Evolutionary conservation across 768 basidiomycete genomes (phyloP).

Genomic region (Amanita inopinata): DNA sequence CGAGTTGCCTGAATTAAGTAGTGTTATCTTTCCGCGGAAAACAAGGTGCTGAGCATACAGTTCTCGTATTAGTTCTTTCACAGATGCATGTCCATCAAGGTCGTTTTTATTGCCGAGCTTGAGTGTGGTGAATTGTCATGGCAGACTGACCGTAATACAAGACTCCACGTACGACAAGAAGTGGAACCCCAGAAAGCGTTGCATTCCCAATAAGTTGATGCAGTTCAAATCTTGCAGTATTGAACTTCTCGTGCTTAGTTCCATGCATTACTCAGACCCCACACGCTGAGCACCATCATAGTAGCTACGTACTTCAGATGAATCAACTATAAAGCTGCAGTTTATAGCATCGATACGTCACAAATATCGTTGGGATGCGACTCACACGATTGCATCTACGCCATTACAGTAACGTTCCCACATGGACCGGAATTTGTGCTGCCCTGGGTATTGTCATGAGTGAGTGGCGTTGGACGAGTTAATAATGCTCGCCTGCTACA

Average conservation of each 20-base stretch:
- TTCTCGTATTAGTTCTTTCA: conserved; percentile 75
- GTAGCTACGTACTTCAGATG: conserved; percentile 55
- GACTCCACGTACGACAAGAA: conserved; percentile 79
- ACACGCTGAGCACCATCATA: background rate
- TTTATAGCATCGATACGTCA: background rate
- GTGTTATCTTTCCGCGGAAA: background rate
- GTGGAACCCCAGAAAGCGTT: conserved; percentile 58
- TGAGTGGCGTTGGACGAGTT: background rate
- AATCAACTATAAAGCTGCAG: conserved; percentile 84
- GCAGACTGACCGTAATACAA: background rate
- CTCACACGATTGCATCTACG: conserved; percentile 87
- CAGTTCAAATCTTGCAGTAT: conserved; percentile 74
- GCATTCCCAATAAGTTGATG: conserved; percentile 68
- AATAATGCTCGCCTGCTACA: conserved; percentile 62
- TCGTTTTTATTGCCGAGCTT: conserved; percentile 95
- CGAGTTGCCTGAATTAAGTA: conserved; percentile 44
- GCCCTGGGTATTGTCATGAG: conserved; percentile 38
- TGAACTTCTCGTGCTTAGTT: conserved; percentile 66
- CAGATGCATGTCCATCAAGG: conserved; percentile 59
- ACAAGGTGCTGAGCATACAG: conserved; percentile 37
- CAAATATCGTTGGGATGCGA: conserved; percentile 7
- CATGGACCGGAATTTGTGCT: conserved; percentile 91
- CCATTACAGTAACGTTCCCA: conserved; percentile 94
- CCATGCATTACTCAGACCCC: conserved; percentile 1
- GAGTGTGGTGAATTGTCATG: background rate